Conservation (phyloP, 805 yeast genomes). For the Spathaspora arborariae region DNA sequence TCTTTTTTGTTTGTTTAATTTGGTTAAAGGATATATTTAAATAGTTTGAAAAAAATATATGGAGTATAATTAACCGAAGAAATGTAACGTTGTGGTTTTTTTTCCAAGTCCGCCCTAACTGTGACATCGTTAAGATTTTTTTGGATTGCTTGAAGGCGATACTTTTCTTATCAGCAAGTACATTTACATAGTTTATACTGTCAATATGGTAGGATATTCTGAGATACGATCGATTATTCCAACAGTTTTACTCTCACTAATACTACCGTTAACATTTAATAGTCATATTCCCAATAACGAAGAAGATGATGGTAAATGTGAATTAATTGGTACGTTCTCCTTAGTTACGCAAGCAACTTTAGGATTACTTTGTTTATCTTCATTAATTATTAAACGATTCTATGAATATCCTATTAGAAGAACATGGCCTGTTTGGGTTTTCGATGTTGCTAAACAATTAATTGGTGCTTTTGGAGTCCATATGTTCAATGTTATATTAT, state of each 20-base stretch:
- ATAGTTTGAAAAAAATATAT: too few relatives aligned
- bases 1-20: background rate
- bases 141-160: too few relatives aligned
- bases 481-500: constrained; percentile 65
- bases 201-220: background rate
- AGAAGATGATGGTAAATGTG: constrained; percentile 34
- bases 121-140: too few relatives aligned
- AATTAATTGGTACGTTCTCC: constrained; percentile 78
- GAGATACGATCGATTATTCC: constrained; percentile 2
- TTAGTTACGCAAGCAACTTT: constrained; percentile 69
- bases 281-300: background rate
- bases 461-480: constrained; percentile 86
- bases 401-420: constrained; percentile 77
- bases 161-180: too few relatives aligned
- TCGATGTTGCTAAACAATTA: constrained; percentile 86
- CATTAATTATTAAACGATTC: constrained; percentile 70
- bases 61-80: too few relatives aligned
- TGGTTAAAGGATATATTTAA: too few relatives aligned
- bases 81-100: too few relatives aligned
- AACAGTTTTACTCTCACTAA: background rate
- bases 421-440: constrained; percentile 85
- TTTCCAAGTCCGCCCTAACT: too few relatives aligned
- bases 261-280: background rate
- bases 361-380: constrained; percentile 73
- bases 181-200: background rate